Base-by-base conservation (phyloP, 2,329 filamentous ascomycete species). In the Neofusicoccum sp. region DNA sequence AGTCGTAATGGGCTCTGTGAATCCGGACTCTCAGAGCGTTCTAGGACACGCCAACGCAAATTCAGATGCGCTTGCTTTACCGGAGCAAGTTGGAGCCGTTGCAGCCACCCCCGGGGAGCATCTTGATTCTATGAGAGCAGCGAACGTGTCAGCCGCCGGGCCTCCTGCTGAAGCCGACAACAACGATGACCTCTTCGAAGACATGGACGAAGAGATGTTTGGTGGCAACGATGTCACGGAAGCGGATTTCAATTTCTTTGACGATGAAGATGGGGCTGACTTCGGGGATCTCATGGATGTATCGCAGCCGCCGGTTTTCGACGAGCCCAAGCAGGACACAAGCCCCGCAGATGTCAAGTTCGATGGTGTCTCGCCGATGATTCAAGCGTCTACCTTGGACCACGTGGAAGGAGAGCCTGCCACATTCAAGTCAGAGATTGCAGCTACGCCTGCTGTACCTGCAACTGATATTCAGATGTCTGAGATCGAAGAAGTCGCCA, bases 211-310 rank as follows among this genome's bases (percentile, higher is more conserved):
- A 37, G 88, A 91, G 67, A 85, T 89, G 67, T 92, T 91, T 75
- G 87, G 84, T n/a, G 85, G 87, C n/a, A 84, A 86, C 66, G 85
- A 79, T n/a, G 80, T 94, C n/a, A 93, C 89, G 1, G 91, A 95
- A 68, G 90, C 87, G 5, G 91, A 95, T 71, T 94, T 94, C 73
- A 91, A 85, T 72, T 94, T 93, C 74, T 94, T 94, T 68, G 90
- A 94, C 69, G 87, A 89, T 65, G 82, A 82, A 2, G 79, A 78
- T 50, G 78, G 73, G 45, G 75, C 73, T n/a, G 73, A 75, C 33
- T 66, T 73, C 28, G 63, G 44, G 33, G 70, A 74, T 29, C 75
- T 77, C 71, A 49, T 70, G 14, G 74, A 75, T 54, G 71, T 69
- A 8, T 65, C 61, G 11, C 49, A 56, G 11, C 61, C 58, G n/a